Conservation (phyloP, 306 rosid genomes). For the Neltuma alba region DNA sequence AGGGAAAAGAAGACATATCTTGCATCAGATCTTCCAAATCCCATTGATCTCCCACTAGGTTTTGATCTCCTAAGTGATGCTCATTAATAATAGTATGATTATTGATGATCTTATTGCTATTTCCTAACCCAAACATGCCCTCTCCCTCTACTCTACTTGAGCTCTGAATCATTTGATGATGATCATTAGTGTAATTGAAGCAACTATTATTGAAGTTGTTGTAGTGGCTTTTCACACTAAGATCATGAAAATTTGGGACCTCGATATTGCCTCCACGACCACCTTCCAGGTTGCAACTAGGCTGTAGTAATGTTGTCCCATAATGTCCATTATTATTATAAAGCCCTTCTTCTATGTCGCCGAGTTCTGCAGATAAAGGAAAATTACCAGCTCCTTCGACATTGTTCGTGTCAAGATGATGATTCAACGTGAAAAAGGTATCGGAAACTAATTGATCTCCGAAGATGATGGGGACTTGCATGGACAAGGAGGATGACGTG, state of each 20-base stretch:
- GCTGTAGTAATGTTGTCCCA: conserved; percentile 46
- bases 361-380: conserved; percentile 45
- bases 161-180: conserved; percentile 24
- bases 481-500: conserved; percentile 56
- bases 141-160: conserved; percentile 42
- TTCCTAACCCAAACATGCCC: conserved; percentile 58
- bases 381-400: conserved; percentile 36
- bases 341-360: conserved; percentile 33
- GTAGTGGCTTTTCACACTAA: conserved; percentile 47
- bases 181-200: conserved; percentile 51
- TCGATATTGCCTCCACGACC: conserved; percentile 20
- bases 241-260: not conserved
- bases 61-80: conserved; percentile 45
- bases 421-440: conserved; percentile 47
- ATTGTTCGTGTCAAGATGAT: not conserved
- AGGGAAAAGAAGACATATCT: conserved; percentile 72
- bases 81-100: not conserved
- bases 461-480: conserved; percentile 40
- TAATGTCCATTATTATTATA: conserved; percentile 37
- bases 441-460: conserved; percentile 36
- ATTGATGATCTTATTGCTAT: conserved; percentile 28
- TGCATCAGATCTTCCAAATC: conserved; percentile 88
- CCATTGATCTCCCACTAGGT: conserved; percentile 73
- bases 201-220: conserved; percentile 61
- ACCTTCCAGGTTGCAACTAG: conserved; percentile 44